Evolutionary conservation across 306 rosid genomes (phyloP).

Genomic region (Rosa persica): DNA sequence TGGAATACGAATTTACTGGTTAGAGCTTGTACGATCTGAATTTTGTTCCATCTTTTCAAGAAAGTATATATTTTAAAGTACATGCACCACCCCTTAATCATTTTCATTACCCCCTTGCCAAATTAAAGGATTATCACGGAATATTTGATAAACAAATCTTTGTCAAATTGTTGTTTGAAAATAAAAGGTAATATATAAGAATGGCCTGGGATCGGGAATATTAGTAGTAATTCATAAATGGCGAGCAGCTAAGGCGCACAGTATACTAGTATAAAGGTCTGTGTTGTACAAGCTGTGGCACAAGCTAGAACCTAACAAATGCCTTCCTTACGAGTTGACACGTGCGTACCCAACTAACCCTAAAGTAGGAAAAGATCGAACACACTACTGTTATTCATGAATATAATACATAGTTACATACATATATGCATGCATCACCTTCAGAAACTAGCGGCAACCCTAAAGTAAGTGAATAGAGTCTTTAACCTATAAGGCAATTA

Average conservation of each 20-base stretch:
- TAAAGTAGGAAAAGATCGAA: background rate
- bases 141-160: background rate
- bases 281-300: background rate
- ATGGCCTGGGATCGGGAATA: slow-evolving; percentile 2
- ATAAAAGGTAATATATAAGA: background rate
- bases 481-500: background rate
- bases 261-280: background rate
- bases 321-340: background rate
- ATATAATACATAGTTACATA: background rate
- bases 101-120: background rate
- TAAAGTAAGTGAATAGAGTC: background rate
- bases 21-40: background rate
- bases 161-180: background rate
- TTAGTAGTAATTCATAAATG: background rate
- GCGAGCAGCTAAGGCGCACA: background rate
- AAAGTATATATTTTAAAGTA: background rate
- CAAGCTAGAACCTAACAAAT: background rate
- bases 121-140: background rate
- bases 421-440: background rate
- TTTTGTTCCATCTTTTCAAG: background rate
- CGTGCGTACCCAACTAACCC: background rate
- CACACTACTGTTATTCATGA: background rate
- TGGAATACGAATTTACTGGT: background rate
- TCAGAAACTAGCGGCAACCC: background rate
- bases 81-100: background rate